Evolutionary conservation across 257 asterid species (phyloP), one percentile per base, ranked within the genome.

Genomic region (Solanum dulcamara): DNA sequence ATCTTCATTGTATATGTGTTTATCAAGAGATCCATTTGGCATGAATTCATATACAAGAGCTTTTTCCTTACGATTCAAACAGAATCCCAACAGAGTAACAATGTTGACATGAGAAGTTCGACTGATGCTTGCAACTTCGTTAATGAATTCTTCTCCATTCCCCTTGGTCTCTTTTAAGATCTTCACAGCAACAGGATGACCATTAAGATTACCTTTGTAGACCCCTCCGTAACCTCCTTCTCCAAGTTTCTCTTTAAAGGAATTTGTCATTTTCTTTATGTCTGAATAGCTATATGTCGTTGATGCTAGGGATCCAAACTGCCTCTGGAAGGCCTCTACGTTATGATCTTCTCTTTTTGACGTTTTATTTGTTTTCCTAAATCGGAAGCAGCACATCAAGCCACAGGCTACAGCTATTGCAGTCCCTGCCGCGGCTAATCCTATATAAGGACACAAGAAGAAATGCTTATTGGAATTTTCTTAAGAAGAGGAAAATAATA

Each of bases 21-120:
- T 87, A 10, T 87, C 89, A 2, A 87, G 89, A 1, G 90, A 89
- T 37, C 88, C 91, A 48, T 89, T 87, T 1, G 89, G 68, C 91
- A 89, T 86, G 86, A 72, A 87, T 30, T 89, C 91, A 44, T 88
- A 86, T 24, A 89, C 20, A 14, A 89, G 81, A 51, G 89, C 91
- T 67, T 77, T 82, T 83, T 83, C 84, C 6, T 22, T 2, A 10
- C 83, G 80, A 5, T 85, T 87, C 17, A 85, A 59, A 37, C 89
- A 89, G 5, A 85, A 85, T 57, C 89, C 91, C 12, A 87, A 8
- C 13, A 89, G 87, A 13, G 44, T 81, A n/a, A 89, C 87, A n/a
- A 87, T 22, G 70, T 89, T 89, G 15, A 89, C 83, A 24, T 89
- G 88, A 24, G 87, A 85, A 20, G 85, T 83, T 83, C 50, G 62